Evolutionary conservation across 2,329 filamentous ascomycete species (phyloP).

Genomic region (Colletotrichum orchidophilum): DNA sequence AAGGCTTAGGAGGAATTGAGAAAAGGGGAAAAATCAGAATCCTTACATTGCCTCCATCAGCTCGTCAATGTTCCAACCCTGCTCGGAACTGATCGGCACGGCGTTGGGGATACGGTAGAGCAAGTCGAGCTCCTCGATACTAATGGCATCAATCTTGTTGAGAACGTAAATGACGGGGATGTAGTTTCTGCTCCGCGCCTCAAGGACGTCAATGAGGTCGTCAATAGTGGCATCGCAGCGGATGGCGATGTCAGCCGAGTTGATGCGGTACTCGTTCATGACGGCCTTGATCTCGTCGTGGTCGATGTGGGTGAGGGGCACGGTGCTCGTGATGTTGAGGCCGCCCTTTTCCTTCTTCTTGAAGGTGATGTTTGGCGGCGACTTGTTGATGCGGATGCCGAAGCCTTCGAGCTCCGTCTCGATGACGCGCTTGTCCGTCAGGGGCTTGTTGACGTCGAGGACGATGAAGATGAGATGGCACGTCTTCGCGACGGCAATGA

Average conservation of each 20-base stretch:
- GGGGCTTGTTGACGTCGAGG: conserved; percentile 96
- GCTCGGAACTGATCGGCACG: conserved; percentile 95
- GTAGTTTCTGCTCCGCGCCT: conserved; percentile 93
- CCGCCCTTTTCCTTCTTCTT: conserved; percentile 99
- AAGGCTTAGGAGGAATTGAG: neutral
- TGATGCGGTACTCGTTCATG: conserved; percentile 96
- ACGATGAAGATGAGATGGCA: conserved; percentile 99
- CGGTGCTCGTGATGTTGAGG: conserved; percentile 93
- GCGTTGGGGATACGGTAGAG: conserved; percentile 97
- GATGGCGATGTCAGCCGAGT: conserved; percentile 96
- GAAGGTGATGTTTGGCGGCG: conserved; percentile 97
- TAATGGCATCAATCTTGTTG: conserved; percentile 99
- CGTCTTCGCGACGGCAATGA: conserved; percentile 98
- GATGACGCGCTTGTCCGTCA: conserved; percentile 96
- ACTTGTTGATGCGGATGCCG: conserved; percentile 97
- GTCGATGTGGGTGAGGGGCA: conserved; percentile 91
- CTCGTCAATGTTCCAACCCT: conserved; percentile 98
- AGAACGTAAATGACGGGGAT: conserved; percentile 99
- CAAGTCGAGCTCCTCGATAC: conserved; percentile 95
- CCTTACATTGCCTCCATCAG: conserved; percentile 89
- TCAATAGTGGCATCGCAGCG: conserved; percentile 97
- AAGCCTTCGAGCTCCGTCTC: conserved; percentile 96
- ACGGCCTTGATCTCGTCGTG: conserved; percentile 98
- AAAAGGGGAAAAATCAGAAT: conserved; percentile 6
- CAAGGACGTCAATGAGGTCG: conserved; percentile 94